Evolutionary conservation across 75 land plant genomes (phyloP), one percentile per base, ranked within the genome.

Genomic region (Adiantum capillusveneris): DNA sequence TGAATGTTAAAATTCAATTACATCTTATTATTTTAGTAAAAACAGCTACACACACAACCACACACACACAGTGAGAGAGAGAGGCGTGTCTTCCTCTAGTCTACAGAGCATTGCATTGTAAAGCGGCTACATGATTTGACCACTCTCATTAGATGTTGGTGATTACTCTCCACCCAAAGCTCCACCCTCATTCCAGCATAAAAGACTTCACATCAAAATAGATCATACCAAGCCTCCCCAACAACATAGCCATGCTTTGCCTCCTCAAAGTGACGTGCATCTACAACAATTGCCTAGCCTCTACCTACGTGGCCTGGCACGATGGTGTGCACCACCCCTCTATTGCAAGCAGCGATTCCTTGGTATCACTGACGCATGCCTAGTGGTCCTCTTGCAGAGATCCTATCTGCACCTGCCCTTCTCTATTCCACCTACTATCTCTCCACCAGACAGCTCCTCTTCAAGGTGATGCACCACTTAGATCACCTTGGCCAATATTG

Each of bases 241-340:
- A n/a, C n/a, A n/a, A n/a, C n/a, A n/a, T n/a, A n/a, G 79, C 79
- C 25, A 74, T 79, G 50, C 75, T 68, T 12, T 83, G 86, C 58
- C 73, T 83, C 22, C 66, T 75, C 50, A 64, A 63, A 26, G 71
- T 83, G 11, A 82, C 86, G 24, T 72, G 70, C 44, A 74, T 74
- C 39, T 63, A 75, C 66, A 69, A 62, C 42, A 16, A 74, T 5
- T 43, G 51, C n/a, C 67, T 67, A 1, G 67, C 79, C 0, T 73
- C 70, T 11, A 82, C 79, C 26, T 83, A 76, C 34, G 39, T 58
- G 18, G 36, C 83, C 29, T 83, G 86, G 86, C 64, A 73, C 55
- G 59, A 68, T 16, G 68, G 69, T 39, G 50, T 83, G 29, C 48
- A 74, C 62, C 76, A 20, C 54, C 57, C 65, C 74, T 65, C 60